Conservation (phyloP, 108 stramenopile species). For the Schizochytrium sp. region DNA sequence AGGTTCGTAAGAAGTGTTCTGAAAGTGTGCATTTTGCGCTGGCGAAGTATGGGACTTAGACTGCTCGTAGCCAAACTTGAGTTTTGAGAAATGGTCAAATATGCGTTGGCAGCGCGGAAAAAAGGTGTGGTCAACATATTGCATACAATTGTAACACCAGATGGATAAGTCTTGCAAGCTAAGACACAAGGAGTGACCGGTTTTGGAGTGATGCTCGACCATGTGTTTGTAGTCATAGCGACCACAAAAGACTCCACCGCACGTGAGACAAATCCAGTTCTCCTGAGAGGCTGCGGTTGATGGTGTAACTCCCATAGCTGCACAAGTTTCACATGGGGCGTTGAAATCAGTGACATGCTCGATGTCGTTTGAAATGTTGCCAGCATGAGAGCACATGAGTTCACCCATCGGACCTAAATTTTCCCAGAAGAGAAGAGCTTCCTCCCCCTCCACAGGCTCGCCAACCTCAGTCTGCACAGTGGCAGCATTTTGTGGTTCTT, state of each 20-base stretch:
- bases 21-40: no score
- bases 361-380: not conserved
- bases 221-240: constrained; percentile 16
- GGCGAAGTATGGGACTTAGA: not conserved
- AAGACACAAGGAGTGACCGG: constrained; percentile 7
- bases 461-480: not conserved
- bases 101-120: not conserved
- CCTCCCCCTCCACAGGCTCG: not conserved
- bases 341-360: not conserved
- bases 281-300: not conserved
- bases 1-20: no score
- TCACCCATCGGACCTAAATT: constrained; percentile 16
- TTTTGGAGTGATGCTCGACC: not conserved
- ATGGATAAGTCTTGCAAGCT: constrained; percentile 23
- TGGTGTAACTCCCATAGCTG: not conserved
- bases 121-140: constrained; percentile 55
- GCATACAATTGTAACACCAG: constrained; percentile 49
- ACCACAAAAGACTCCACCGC: constrained; percentile 49
- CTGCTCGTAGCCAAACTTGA: not conserved
- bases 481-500: constrained; percentile 28
- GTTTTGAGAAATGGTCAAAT: not conserved
- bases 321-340: constrained; percentile 23
- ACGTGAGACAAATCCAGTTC: constrained; percentile 28
- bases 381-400: constrained; percentile 26
- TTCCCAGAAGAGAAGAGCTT: not conserved